Base-by-base conservation (phyloP, 2,329 filamentous ascomycete species). In the Pseudomassariella vexata region DNA sequence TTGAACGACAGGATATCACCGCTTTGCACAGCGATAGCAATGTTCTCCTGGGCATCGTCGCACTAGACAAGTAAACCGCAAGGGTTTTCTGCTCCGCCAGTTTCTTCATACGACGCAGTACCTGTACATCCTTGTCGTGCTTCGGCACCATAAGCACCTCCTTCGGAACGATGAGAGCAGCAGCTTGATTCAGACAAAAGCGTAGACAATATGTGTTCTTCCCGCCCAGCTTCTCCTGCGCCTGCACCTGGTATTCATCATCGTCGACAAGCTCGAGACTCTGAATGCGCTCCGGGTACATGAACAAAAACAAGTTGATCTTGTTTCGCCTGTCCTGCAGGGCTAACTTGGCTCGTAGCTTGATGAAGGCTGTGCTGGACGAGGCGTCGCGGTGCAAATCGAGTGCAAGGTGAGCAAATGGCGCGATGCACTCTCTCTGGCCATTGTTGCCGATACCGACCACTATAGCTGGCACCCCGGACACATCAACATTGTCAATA, bases 301-400 rank as follows among this genome's bases (percentile, higher is more conserved):
- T 14, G 15, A 32, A 32, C 7, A 24, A 3, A 12, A 32, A 32
- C n/a, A 32, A 12, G 10, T 10, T n/a, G 11, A 25, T 17, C 25
- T 32, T 14, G 1, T 32, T 22, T 4, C 15, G n/a, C 6, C 5
- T 10, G 21, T n/a, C 18, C 22, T 32, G 24, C 15, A 18, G 18
- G 5, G n/a, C n/a, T 8, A 32, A 20, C 19, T 14, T 11, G 9
- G 15, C 19, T 24, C 29, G 29, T 17, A 32, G n/a, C 15, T 24
- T 32, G 21, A 32, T 24, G 29, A 32, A 32, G 9, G 29, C 29
- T 8, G 29, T 24, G 16, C 25, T 32, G 15, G 19, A 25, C 3
- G 29, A 5, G 12, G 29, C 22, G 16, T 32, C 21, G 11, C 19
- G 25, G 24, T 32, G 29, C 8, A 32, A 22, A 24, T 32, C 29